A percentile compares a stretch with the other conserved stretches of the same genome.
These are phyloP conservation scores for Trichophyton benhamiae DNA, from an alignment of 2,329 filamentous ascomycete genomes.

Conservation along the genomic window DNA sequence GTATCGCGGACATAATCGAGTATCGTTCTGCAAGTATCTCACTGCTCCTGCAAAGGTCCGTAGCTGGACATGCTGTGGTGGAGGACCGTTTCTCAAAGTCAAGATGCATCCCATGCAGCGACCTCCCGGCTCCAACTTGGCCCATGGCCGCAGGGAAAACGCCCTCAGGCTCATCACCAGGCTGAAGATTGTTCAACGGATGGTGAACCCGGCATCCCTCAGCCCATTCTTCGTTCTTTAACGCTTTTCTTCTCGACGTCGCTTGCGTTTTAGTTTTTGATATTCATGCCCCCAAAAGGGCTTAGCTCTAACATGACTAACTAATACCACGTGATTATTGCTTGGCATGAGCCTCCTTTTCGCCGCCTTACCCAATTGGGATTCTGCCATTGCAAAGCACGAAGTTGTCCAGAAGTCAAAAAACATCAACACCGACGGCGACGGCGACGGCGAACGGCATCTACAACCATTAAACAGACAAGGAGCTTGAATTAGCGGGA, in stretches of 20 bases:
- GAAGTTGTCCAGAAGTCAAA: neutral
- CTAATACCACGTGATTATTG: too few species aligned
- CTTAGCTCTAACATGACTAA: neutral
- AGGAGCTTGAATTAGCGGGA: neutral
- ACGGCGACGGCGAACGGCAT: neutral
- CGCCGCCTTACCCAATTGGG: neutral
- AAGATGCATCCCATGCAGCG: slow-evolving; percentile 27
- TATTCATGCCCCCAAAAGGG: neutral
- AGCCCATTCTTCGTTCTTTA: neutral
- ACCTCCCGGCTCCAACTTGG: slow-evolving; percentile 20
- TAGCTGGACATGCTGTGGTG: slow-evolving; percentile 14
- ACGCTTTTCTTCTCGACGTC: neutral
- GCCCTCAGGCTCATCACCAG: slow-evolving; percentile 27
- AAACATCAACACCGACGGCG: neutral
- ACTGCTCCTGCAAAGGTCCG: slow-evolving; percentile 24
- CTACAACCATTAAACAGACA: neutral
- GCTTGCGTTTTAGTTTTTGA: neutral
- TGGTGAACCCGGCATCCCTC: slow-evolving; percentile 14
- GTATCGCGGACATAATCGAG: slow-evolving; percentile 18
- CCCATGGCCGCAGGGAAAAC: slow-evolving; percentile 23
- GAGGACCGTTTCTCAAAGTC: slow-evolving; percentile 16
- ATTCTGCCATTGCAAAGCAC: neutral
- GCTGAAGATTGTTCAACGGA: slow-evolving; percentile 4
- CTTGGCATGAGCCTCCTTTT: neutral
- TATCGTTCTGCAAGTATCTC: slow-evolving; percentile 20